A percentile compares a stretch with the other conserved stretches of the same genome.
Evolutionary conservation across 2,329 filamentous ascomycete genomes (phyloP).

Genomic region (Zymoseptoria crescenta): DNA sequence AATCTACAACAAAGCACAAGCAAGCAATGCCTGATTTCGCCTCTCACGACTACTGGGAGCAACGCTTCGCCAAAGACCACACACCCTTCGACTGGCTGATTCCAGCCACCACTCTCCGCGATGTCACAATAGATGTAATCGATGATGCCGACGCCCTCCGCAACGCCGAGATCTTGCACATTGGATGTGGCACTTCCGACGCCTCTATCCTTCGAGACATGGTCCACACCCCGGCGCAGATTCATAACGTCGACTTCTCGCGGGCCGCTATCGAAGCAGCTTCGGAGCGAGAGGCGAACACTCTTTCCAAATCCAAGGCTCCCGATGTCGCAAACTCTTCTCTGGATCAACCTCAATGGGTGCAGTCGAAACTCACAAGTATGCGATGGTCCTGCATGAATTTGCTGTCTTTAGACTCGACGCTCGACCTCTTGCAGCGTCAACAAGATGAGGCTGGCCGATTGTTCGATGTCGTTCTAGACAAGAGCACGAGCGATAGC

Average conservation of each 20-base stretch:
- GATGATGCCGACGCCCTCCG: conserved; percentile 6
- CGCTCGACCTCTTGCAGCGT: conserved; percentile 10
- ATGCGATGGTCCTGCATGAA: conserved; percentile 18
- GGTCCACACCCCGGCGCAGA: conserved; percentile 11
- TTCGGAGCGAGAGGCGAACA: conserved; percentile 14
- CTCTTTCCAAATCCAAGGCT: conserved; percentile 4
- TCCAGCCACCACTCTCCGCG: conserved; percentile 9
- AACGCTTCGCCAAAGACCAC: conserved; percentile 12
- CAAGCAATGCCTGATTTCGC: conserved; percentile 17
- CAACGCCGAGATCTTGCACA: conserved; percentile 15
- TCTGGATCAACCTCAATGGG: background rate
- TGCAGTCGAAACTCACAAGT: background rate
- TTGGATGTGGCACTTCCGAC: conserved; percentile 17
- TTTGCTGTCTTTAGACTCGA: conserved; percentile 13
- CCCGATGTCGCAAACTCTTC: background rate
- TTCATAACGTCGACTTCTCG: conserved; percentile 19
- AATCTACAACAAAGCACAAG: background rate
- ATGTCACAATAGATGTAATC: conserved; percentile 13
- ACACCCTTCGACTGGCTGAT: conserved; percentile 18
- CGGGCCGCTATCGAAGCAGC: conserved; percentile 11
- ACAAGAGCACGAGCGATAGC: conserved; percentile 19
- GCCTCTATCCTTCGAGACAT: conserved; percentile 9
- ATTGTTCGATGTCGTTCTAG: conserved; percentile 16
- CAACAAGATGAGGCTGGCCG: conserved; percentile 3
- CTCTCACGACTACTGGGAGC: conserved; percentile 17